Percentiles rank a stretch among this genome's conserved stretches.
phyloP scores from a whole-genome alignment of 192 early-diverging fungal genomes.

The Linnemannia elongata region DNA sequence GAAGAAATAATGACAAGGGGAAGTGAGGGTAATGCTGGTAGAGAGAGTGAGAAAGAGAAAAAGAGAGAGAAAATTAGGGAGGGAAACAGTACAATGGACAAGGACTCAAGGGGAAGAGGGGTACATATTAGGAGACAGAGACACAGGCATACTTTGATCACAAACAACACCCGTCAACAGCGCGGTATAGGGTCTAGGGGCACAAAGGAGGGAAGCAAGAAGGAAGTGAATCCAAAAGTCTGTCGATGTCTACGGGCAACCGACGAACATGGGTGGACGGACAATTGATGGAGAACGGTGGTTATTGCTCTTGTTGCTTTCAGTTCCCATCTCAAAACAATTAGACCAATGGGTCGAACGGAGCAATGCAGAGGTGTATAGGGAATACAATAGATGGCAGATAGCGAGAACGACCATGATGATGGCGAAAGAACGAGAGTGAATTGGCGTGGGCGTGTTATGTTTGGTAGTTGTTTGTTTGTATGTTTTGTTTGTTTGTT shows the following conservation, averaged over 20 bases:
- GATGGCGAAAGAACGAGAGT: no score
- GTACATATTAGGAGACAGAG: neutral
- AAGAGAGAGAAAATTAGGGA: neutral
- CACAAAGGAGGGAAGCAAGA: neutral
- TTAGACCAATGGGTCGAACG: neutral
- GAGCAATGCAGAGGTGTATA: no score
- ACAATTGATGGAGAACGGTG: neutral
- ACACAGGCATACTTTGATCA: neutral
- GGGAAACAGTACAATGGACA: neutral
- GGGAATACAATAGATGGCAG: no score
- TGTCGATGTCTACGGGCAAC: neutral
- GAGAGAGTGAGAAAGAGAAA: neutral
- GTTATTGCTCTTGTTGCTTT: neutral
- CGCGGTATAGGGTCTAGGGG: neutral
- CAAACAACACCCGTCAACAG: conserved; percentile 3
- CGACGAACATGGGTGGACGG: neutral
- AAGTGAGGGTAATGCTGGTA: neutral
- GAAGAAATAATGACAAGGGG: neutral
- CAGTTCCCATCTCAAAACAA: neutral
- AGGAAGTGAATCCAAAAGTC: neutral
- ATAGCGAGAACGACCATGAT: no score
- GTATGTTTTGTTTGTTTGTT: neutral
- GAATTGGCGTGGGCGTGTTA: neutral
- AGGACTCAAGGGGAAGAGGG: neutral
- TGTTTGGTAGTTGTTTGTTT: no score